These are phyloP conservation scores for Calonectria pseudoturangicola DNA, from an alignment of 2,329 filamentous ascomycete genomes.

Conservation along the genomic window DNA sequence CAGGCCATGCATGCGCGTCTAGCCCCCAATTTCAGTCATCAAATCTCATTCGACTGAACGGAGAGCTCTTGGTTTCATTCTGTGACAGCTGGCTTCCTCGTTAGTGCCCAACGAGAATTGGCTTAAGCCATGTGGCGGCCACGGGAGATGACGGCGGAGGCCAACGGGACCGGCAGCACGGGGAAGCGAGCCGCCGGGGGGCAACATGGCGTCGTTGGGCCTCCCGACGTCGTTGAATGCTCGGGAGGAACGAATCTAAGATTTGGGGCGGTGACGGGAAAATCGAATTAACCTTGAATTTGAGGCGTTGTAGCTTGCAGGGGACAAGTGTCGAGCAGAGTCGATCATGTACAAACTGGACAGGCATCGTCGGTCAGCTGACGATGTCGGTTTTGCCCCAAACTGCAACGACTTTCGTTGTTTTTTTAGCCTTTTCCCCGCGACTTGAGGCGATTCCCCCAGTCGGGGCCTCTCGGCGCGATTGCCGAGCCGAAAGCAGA, in stretches of 20 bases:
- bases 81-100: conserved; percentile 6
- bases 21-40: background rate
- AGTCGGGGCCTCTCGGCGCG: conserved; percentile 9
- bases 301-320: conserved; percentile 32
- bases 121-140: conserved; percentile 38
- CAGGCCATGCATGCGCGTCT: conserved; percentile 27
- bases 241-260: conserved; percentile 28
- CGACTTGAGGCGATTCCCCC: background rate
- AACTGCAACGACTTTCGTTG: conserved; percentile 7
- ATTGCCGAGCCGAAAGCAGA: conserved; percentile 25
- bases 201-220: background rate
- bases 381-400: background rate
- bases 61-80: background rate
- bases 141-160: conserved; percentile 24
- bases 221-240: conserved; percentile 1
- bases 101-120: conserved; percentile 32
- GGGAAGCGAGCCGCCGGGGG: conserved; percentile 23
- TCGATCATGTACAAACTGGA: conserved; percentile 21
- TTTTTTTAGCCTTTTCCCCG: background rate
- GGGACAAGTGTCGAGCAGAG: conserved; percentile 24
- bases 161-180: conserved; percentile 11
- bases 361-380: conserved; percentile 16
- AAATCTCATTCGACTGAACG: background rate
- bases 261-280: conserved; percentile 27
- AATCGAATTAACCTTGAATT: conserved; percentile 40